A percentile compares a stretch with the other conserved stretches of the same genome.
Evolutionary conservation across 2,329 filamentous ascomycete species (phyloP).

Genomic region (Neopestalotiopsis clavispora): DNA sequence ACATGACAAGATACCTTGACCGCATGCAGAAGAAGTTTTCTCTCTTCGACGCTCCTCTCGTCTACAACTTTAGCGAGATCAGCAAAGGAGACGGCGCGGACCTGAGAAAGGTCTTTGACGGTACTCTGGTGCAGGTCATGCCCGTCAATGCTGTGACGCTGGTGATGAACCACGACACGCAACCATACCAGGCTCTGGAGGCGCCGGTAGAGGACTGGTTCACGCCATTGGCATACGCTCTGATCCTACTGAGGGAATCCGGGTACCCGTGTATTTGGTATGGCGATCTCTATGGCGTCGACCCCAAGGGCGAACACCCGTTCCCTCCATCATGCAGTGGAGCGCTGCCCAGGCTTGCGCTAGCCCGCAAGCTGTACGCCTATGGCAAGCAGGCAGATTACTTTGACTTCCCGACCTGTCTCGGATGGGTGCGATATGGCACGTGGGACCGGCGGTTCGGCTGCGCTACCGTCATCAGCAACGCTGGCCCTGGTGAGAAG

Average conservation of each 20-base stretch:
- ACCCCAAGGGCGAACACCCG: slow-evolving; percentile 43
- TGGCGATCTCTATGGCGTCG: slow-evolving; percentile 70
- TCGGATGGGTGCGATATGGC: slow-evolving; percentile 63
- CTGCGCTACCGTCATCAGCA: slow-evolving; percentile 63
- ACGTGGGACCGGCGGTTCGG: slow-evolving; percentile 51
- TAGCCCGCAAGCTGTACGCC: slow-evolving; percentile 68
- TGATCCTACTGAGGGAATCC: slow-evolving; percentile 67
- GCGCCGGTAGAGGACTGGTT: slow-evolving; percentile 69
- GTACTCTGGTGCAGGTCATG: slow-evolving; percentile 55
- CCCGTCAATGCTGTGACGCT: slow-evolving; percentile 56
- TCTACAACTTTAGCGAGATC: slow-evolving; percentile 69
- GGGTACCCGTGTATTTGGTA: slow-evolving; percentile 74
- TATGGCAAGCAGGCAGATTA: slow-evolving; percentile 71
- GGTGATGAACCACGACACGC: slow-evolving; percentile 75
- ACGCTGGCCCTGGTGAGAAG: slow-evolving; percentile 54
- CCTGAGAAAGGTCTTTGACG: slow-evolving; percentile 66
- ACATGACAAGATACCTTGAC: slow-evolving; percentile 62
- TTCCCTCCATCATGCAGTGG: slow-evolving; percentile 58
- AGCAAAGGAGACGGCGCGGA: slow-evolving; percentile 63
- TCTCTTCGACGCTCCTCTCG: slow-evolving; percentile 71
- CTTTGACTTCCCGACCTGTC: slow-evolving; percentile 62
- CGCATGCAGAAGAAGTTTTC: slow-evolving; percentile 62
- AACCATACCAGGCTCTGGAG: slow-evolving; percentile 45
- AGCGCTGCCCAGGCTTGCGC: slow-evolving; percentile 61
- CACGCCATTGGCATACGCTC: slow-evolving; percentile 72